phyloP scores from a whole-genome alignment of 768 basidiomycete genomes.

The Mycena vulgaris region DNA sequence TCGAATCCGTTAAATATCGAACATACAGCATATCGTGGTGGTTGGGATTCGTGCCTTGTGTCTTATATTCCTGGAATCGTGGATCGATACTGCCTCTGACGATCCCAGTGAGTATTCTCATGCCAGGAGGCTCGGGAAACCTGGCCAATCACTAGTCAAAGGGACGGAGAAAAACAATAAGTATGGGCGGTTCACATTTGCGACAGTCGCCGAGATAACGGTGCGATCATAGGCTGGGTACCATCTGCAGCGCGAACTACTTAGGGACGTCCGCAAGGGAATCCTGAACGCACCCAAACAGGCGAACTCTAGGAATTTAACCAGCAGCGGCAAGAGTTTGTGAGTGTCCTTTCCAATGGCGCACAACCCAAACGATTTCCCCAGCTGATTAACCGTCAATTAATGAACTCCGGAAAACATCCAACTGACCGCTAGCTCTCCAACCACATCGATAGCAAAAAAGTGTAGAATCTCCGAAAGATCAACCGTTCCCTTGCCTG shows the following conservation, averaged over 20 bases:
- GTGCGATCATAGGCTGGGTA: conserved; percentile 13
- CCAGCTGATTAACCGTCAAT: background rate
- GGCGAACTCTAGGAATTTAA: conserved; percentile 15
- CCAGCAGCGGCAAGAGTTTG: conserved; percentile 4
- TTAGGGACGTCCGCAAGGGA: too few species aligned
- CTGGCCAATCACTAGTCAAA: background rate
- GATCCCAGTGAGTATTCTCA: background rate
- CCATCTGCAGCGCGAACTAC: conserved; percentile 6
- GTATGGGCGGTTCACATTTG: conserved; percentile 2
- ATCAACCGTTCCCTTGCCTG: conserved; percentile 11
- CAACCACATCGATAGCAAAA: conserved; percentile 24
- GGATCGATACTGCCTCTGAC: conserved; percentile 3
- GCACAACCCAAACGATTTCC: conserved; percentile 18
- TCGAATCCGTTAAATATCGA: background rate
- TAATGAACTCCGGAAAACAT: background rate
- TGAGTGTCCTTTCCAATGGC: conserved; percentile 9
- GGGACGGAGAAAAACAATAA: background rate
- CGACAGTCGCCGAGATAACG: background rate
- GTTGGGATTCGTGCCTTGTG: background rate
- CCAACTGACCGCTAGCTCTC: conserved; percentile 9
- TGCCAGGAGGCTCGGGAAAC: background rate
- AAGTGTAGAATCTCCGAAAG: conserved; percentile 8
- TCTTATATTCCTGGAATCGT: conserved; percentile 9
- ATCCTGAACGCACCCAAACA: conserved; percentile 27
- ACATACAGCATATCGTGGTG: conserved; percentile 24